Base-by-base conservation (phyloP, 106 monocot genomes). In the Phalaenopsis equestris region DNA sequence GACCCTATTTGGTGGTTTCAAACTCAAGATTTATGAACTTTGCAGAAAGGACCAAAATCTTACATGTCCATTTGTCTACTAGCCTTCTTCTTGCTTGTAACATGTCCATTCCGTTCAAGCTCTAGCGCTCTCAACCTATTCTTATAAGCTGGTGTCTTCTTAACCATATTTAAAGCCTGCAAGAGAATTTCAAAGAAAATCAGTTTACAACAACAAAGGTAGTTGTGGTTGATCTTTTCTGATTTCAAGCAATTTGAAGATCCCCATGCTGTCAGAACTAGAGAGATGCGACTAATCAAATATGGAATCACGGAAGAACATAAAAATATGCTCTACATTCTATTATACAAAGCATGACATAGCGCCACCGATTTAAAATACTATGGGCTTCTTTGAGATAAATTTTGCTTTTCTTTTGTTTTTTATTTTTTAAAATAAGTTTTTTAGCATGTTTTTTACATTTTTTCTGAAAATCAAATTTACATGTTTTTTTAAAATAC, bases 131-230 rank as follows among this genome's bases (percentile, higher is more conserved):
- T 88, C 56, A 99, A 80, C 82, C 82, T 91, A 78, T 99, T 99
- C 84, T 93, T 95, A 79, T 87, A 99, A 37, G 99, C 99, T 72
- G 99, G 99, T 76, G 99, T 93, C 78, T 89, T 95, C 76, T 99
- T 99, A n/a, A 99, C 93, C 91, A 88, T 95, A 77, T 79, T 89
- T 76, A 99, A 58, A 82, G 93, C 93, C 99, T 99, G 87, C 46
- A 86, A 75, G 19, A 75, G 36, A 76, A 48, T 47, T 45, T 36
- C 5, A 74, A 74, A 74, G 21, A 45, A 18, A 74, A 45, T 74
- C 7, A 74, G 74, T n/a, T 42, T 45, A 30, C n/a, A 67, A 23
- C 37, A 70, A 10, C 70, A 70, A 70, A 70, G 38, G 38, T 30
- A 2, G 21, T 61, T 18, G 38, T 30, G 1, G 21, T n/a, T 18